Evolutionary conservation across 768 basidiomycete species (phyloP), one percentile per base, ranked within the genome.

Genomic region (Lactarius akahatsu): DNA sequence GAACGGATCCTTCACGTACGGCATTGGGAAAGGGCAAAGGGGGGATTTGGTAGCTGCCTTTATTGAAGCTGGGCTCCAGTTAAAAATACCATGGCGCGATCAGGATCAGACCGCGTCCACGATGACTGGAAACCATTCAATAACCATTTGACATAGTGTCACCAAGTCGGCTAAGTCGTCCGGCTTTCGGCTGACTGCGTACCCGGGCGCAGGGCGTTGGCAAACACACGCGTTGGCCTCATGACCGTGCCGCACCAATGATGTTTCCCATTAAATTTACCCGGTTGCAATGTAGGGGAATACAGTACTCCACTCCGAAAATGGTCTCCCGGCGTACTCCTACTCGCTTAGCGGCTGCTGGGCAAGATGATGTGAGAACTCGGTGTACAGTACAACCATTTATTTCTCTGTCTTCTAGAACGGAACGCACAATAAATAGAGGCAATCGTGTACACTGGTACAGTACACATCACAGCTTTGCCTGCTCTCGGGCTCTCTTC

Each of bases 1-100:
- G 38, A 34, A 63, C 0, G 47, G 52, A 28, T 32, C 2, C 10
- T 47, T 59, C 0, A 67, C 1, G 13, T 60, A 26, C 2, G 66
- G 66, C 66, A 67, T 67, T 10, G 50, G 34, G 30, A 9, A 41
- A 20, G 32, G 45, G 30, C 13, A 34, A 16, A 61, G 32, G 38
- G 36, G 13, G 43, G 23, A 20, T 13, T 20, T 43, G 10, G n/a
- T 23, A 1, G 13, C 23, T 23, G 28, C 38, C 2, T 23, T 55
- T 59, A 54, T 59, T 13, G 32, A n/a, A 3, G 30, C 15, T 23
- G 5, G 34, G 30, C 23, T 41, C 18, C 40, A 20, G 56, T 23
- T 40, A 23, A 23, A 6, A 6, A 20, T 23, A 10, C 59, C 20
- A 41, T 20, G 20, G 23, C 10, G 10, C 10, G n/a, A 47, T 47